phyloP scores from a whole-genome alignment of 768 basidiomycete genomes.

The Suillus alpinus region DNA sequence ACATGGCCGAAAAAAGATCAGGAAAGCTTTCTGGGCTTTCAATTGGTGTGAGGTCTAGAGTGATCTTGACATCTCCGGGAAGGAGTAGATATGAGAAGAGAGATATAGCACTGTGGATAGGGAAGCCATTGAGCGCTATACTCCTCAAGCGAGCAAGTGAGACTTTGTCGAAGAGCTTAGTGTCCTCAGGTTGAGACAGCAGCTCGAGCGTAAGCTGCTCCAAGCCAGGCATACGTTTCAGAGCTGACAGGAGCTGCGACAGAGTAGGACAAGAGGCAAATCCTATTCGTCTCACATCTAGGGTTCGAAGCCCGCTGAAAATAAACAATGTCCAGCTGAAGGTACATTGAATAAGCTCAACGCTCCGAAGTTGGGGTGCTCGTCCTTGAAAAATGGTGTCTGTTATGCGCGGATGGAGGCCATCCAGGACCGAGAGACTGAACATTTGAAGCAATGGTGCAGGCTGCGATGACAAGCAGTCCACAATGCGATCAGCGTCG shows the following conservation, averaged over 20 bases:
- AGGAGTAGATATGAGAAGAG: no score
- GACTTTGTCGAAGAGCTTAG: no score
- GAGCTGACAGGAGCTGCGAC: conserved; percentile 27
- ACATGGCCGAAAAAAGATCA: no score
- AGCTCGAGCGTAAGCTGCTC: no score
- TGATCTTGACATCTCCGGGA: no score
- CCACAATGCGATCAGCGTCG: conserved; percentile 24
- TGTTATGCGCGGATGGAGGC: conserved; percentile 7
- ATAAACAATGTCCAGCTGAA: conserved; percentile 33
- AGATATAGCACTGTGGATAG: no score
- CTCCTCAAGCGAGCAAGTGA: no score
- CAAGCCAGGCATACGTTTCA: conserved; percentile 30
- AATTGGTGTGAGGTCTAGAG: no score
- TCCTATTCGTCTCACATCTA: conserved; percentile 29
- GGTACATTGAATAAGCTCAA: conserved; percentile 30
- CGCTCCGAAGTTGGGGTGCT: conserved; percentile 26
- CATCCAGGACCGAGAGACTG: background rate
- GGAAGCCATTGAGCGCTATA: no score
- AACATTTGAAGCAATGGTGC: conserved; percentile 1
- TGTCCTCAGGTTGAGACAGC: no score
- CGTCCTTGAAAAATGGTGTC: conserved; percentile 25
- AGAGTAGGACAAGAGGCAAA: conserved; percentile 7
- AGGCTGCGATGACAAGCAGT: conserved; percentile 10
- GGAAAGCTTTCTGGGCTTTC: no score
- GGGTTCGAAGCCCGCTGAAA: conserved; percentile 29